Evolutionary conservation across 495 filamentous ascomycete genomes (phyloP).

Genomic region (Hyaloscypha hepaticicola): DNA sequence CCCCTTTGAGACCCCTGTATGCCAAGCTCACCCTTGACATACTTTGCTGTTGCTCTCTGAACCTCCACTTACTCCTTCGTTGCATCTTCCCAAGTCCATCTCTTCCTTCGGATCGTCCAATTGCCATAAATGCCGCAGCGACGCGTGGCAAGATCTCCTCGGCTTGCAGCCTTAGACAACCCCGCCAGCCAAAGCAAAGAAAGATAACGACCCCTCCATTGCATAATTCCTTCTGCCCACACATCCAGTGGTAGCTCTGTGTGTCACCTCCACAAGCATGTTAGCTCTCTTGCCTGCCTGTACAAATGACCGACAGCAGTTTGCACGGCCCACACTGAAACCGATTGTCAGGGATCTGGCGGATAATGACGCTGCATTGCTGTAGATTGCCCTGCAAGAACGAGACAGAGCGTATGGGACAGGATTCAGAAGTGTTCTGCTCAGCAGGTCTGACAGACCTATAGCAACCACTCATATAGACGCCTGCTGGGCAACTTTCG

Average conservation of each 20-base stretch:
- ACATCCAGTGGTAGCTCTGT: neutral
- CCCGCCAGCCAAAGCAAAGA: neutral
- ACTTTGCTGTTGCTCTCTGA: too few species aligned
- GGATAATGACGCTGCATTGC: neutral
- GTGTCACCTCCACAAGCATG: neutral
- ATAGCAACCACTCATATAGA: neutral
- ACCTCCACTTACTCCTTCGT: too few species aligned
- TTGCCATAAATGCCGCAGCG: neutral
- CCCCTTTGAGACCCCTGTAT: too few species aligned
- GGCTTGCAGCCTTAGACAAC: neutral
- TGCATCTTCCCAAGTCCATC: too few species aligned
- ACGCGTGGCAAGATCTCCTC: neutral
- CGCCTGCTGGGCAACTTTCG: neutral
- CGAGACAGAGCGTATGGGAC: neutral
- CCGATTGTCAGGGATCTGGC: neutral
- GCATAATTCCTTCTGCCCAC: neutral
- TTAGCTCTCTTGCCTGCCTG: neutral
- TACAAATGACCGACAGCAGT: neutral
- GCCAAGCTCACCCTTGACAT: constrained; percentile 5
- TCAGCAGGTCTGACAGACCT: neutral
- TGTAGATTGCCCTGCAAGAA: neutral
- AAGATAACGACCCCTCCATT: neutral
- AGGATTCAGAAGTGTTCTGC: neutral
- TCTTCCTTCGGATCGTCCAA: neutral
- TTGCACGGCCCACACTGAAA: neutral